phyloP scores from a whole-genome alignment of 2,329 filamentous ascomycete genomes.

The Mycosphaerella sp. region DNA sequence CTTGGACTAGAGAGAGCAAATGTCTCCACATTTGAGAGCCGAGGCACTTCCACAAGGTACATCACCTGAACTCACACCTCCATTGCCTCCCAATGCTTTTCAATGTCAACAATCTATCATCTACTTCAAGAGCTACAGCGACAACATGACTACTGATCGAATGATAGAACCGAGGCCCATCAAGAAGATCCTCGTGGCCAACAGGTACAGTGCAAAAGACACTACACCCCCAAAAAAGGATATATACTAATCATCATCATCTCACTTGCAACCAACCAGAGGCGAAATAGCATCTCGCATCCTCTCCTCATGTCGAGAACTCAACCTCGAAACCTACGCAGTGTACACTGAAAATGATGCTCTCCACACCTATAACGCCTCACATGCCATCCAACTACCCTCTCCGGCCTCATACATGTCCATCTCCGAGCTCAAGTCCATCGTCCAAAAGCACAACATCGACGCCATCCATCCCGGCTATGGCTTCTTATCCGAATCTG shows the following conservation, averaged over 20 bases:
- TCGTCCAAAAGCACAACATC: constrained; percentile 47
- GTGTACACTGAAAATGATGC: constrained; percentile 51
- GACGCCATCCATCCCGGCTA: constrained; percentile 55
- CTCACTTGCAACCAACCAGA: constrained; percentile 33
- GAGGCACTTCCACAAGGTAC: constrained; percentile 1
- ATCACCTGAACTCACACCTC: background rate
- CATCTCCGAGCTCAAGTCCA: constrained; percentile 42
- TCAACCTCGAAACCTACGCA: constrained; percentile 50
- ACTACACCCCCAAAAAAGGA: background rate
- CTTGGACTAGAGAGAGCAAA: background rate
- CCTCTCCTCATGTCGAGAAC: constrained; percentile 53
- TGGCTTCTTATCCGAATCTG: constrained; percentile 56
- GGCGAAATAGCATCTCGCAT: constrained; percentile 60
- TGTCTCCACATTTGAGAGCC: constrained; percentile 7
- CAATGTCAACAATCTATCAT: background rate
- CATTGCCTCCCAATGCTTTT: background rate
- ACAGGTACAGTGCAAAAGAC: constrained; percentile 17
- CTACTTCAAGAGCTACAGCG: background rate
- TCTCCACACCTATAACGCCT: constrained; percentile 48
- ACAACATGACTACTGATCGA: background rate
- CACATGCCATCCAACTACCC: constrained; percentile 46
- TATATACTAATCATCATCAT: background rate
- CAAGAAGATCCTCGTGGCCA: constrained; percentile 28
- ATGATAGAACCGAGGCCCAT: constrained; percentile 23
- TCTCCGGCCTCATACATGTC: constrained; percentile 50